These are phyloP conservation scores for Podila verticillata DNA, from an alignment of 192 early-diverging fungal species.

Conservation along the genomic window DNA sequence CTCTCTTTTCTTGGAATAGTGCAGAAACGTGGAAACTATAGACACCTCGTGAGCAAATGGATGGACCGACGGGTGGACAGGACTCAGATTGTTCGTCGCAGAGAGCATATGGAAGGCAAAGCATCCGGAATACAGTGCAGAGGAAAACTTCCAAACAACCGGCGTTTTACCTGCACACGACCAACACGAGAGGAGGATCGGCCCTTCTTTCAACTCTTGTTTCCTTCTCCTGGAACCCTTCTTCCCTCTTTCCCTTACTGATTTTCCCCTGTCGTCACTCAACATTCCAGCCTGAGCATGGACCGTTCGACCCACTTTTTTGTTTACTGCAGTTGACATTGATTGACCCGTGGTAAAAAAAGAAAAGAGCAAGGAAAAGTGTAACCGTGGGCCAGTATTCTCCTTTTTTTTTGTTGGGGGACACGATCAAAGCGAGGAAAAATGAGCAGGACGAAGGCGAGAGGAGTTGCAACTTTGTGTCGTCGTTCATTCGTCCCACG, in stretches of 20 bases:
- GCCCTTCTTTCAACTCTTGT: background rate
- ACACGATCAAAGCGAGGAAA: background rate
- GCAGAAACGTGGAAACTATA: background rate
- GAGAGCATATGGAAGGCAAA: constrained; percentile 6
- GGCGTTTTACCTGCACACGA: constrained; percentile 12
- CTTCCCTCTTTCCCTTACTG: background rate
- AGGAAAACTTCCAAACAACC: too few relatives aligned
- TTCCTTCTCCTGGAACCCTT: background rate
- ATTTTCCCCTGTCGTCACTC: too few relatives aligned
- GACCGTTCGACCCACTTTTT: too few relatives aligned
- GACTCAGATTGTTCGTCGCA: too few relatives aligned
- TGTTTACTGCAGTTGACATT: background rate
- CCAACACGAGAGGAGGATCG: background rate
- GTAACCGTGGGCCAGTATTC: background rate
- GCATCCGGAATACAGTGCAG: too few relatives aligned
- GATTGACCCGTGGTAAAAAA: background rate
- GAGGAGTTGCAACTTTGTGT: constrained; percentile 3
- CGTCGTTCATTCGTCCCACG: background rate
- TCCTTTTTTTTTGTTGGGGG: background rate
- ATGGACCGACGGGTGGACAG: background rate
- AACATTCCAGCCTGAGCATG: too few relatives aligned
- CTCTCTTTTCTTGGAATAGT: constrained; percentile 1
- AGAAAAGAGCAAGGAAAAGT: background rate
- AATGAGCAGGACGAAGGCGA: background rate
- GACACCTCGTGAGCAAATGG: background rate